Percentiles rank a stretch among this genome's conserved stretches.
These are phyloP conservation scores for Yamadazyma membranifaciens DNA, from an alignment of 1,139 yeast species.

Conservation along the genomic window DNA sequence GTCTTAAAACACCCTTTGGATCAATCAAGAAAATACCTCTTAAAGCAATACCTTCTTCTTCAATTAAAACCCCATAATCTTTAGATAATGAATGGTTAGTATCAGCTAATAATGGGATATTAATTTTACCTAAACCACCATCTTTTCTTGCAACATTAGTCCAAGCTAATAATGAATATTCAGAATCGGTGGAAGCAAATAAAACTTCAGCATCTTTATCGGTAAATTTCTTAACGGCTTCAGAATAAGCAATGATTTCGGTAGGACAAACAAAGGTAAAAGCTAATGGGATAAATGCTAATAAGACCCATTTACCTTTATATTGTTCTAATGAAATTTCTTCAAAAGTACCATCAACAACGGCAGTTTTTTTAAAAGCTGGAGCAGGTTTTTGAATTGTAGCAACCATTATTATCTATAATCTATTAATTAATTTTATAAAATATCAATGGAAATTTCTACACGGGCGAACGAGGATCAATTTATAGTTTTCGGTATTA, in stretches of 20 bases:
- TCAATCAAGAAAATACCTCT: conserved; percentile 98
- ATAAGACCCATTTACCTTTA: conserved; percentile 96
- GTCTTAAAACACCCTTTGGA: conserved; percentile 93
- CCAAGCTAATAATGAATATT: conserved; percentile 97
- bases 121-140: conserved; percentile 95
- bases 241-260: conserved; percentile 97
- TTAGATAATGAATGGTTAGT: conserved; percentile 91
- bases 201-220: conserved; percentile 86
- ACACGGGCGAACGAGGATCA: conserved; percentile 5
- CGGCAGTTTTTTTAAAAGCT: conserved; percentile 92
- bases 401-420: conserved; percentile 60
- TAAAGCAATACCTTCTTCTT: conserved; percentile 93
- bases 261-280: conserved; percentile 99
- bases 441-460: background rate
- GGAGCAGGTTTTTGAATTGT: conserved; percentile 95
- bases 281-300: conserved; percentile 97
- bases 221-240: conserved; percentile 84
- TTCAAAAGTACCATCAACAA: conserved; percentile 91
- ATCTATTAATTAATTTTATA: conserved; percentile 2
- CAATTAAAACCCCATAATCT: conserved; percentile 96
- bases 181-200: conserved; percentile 97
- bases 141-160: conserved; percentile 94
- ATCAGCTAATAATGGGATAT: conserved; percentile 94
- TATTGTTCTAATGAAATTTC: conserved; percentile 90
- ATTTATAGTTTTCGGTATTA: conserved; percentile 5